Evolutionary conservation across 331 rosid genomes (phyloP), one percentile per base, ranked within the genome.

Genomic region (Pyrus hybrid): DNA sequence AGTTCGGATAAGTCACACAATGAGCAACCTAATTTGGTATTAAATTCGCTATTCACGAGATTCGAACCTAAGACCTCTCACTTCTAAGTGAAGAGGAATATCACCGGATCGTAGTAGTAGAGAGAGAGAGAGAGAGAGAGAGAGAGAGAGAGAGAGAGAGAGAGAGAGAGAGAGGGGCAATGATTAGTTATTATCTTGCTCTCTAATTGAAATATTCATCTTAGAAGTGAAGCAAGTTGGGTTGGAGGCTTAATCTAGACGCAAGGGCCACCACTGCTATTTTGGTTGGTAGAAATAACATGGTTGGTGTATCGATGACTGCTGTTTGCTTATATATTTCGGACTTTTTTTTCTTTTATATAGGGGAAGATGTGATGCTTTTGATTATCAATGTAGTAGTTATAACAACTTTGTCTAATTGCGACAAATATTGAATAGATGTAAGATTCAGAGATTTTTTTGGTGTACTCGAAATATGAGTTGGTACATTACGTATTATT

Each of bases 191-290:
- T 10, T 60, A 2, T 11, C 29, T 11, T 61, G 18, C 9, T 54
- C 8, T 54, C 17, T 2, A 6, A 54, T 37, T 3, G 13, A 71
- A 57, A 35, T 35, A 9, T 35, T 72, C 33, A 61, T 22, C 58
- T 26, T 73, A 73, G 58, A 41, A 73, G 43, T 60, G 43, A 73
- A 73, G 77, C 68, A 37, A 73, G n/a, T 6, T 25, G 23, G 20
- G 37, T 22, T 58, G 67, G 57, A 64, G 56, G 49, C 58, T 8
- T 60, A 25, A 60, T 60, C 12, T n/a, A 9, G 64, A 35, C 74
- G 3, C 20, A 67, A 22, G 13, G 45, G 22, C 65, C 35, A 37
- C 18, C 41, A 8, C 17, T 11, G 9, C 17, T 11, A 71, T 23
- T 49, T 23, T 18, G 68, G 76, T 73, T 60, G 76, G 37, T 37